Conservation (phyloP, 805 yeast species). For the Lachancea kluyveri region DNA sequence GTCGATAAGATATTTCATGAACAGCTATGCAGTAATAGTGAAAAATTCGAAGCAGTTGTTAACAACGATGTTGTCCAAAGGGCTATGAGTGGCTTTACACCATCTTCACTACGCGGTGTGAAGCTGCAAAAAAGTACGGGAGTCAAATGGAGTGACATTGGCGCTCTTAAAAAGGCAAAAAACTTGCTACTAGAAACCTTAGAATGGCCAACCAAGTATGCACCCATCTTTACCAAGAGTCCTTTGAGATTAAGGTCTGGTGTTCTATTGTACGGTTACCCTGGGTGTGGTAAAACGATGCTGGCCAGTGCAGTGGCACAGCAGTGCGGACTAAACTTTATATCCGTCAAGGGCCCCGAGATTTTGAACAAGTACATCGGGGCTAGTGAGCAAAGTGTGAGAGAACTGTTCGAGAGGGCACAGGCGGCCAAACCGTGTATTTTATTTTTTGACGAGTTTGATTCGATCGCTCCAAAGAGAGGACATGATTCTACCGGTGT, state of each 20-base stretch:
- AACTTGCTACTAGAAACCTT: constrained; percentile 73
- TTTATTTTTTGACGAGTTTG: constrained; percentile 90
- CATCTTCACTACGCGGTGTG: constrained; percentile 80
- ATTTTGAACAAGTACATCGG: constrained; percentile 93
- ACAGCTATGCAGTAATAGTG: constrained; percentile 24
- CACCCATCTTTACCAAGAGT: constrained; percentile 87
- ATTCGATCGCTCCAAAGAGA: constrained; percentile 95
- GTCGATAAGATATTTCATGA: constrained; percentile 66
- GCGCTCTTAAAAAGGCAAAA: constrained; percentile 79
- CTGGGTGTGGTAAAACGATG: constrained; percentile 95
- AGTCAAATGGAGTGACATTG: constrained; percentile 80
- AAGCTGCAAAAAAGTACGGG: constrained; percentile 60
- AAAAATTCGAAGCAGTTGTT: constrained; percentile 49
- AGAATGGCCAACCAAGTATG: constrained; percentile 96
- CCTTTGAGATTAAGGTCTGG: constrained; percentile 89
- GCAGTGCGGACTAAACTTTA: constrained; percentile 89
- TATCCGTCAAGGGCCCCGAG: constrained; percentile 93
- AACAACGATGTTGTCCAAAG: constrained; percentile 40
- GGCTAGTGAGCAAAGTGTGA: constrained; percentile 90
- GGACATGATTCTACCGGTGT: constrained; percentile 98
- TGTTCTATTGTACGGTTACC: constrained; percentile 84
- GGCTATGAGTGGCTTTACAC: constrained; percentile 65
- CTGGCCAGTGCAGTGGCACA: constrained; percentile 91
- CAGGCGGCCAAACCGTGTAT: constrained; percentile 93
- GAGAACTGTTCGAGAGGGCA: constrained; percentile 91